Percentiles rank a stretch among this genome's conserved stretches.
These are phyloP conservation scores for Crithidia bombi DNA, from an alignment of 208 protist species.

Conservation along the genomic window DNA sequence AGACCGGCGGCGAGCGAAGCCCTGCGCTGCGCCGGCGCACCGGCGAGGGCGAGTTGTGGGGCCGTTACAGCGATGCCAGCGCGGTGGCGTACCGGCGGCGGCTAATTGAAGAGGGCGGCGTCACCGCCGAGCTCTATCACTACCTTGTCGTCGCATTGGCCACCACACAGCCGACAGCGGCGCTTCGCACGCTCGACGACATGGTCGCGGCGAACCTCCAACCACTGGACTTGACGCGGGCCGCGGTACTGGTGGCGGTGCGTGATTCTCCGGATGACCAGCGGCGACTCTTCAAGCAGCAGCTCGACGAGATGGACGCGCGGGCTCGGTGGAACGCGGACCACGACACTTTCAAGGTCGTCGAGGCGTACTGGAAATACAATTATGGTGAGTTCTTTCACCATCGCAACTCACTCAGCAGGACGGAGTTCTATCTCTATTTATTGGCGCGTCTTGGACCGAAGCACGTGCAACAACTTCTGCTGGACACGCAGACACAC, in stretches of 20 bases:
- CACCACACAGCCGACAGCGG: constrained; percentile 59
- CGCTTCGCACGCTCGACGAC: constrained; percentile 69
- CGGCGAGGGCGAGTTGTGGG: constrained; percentile 63
- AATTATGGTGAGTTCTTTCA: constrained; percentile 81
- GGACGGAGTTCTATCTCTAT: constrained; percentile 54
- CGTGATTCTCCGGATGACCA: constrained; percentile 51
- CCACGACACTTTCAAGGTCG: constrained; percentile 48
- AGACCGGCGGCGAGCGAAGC: constrained; percentile 18
- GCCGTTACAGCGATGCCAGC: constrained; percentile 51
- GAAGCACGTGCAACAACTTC: constrained; percentile 52
- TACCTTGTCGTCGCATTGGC: constrained; percentile 80
- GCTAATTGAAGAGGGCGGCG: constrained; percentile 51
- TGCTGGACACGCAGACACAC: constrained; percentile 36
- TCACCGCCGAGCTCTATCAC: constrained; percentile 89
- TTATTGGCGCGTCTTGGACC: constrained; percentile 61
- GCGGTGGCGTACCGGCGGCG: constrained; percentile 54
- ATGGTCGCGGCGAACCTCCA: constrained; percentile 72
- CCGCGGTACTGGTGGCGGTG: constrained; percentile 60
- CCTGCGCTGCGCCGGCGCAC: constrained; percentile 6
- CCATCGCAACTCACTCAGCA: constrained; percentile 72
- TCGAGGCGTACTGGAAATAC: constrained; percentile 88
- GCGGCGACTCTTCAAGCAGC: constrained; percentile 59
- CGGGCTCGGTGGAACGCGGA: constrained; percentile 63
- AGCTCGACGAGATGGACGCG: constrained; percentile 51
- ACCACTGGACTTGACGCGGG: constrained; percentile 76